Conservation (phyloP, 345 rosid species). For the Turnera subulata region DNA sequence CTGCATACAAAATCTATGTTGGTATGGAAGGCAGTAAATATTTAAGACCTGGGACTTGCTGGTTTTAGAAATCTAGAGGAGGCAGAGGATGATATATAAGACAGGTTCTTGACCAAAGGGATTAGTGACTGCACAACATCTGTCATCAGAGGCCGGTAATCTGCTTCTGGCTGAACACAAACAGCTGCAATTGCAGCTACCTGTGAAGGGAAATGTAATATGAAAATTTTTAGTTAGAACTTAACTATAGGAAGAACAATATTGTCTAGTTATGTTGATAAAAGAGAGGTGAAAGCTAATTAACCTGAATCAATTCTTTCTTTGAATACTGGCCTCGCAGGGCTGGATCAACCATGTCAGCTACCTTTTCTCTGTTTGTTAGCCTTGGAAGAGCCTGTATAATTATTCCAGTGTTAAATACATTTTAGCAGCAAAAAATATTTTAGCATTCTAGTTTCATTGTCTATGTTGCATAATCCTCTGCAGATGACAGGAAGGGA, state of each 20-base stretch:
- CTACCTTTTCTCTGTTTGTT: slow-evolving; percentile 60
- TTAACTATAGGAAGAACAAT: no score
- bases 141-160: slow-evolving; percentile 86
- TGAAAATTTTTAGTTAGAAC: no score
- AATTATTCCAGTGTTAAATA: no score
- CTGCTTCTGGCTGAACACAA: slow-evolving; percentile 89
- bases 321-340: slow-evolving; percentile 57
- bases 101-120: slow-evolving; percentile 63
- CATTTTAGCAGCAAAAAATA: background rate
- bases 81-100: slow-evolving; percentile 28
- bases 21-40: background rate
- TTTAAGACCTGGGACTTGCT: slow-evolving; percentile 27
- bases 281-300: slow-evolving; percentile 11
- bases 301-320: slow-evolving; percentile 82
- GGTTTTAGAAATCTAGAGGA: slow-evolving; percentile 37
- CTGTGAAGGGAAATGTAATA: slow-evolving; percentile 25
- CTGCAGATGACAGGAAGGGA: background rate
- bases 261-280: background rate
- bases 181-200: slow-evolving; percentile 92
- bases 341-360: slow-evolving; percentile 80
- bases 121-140: slow-evolving; percentile 90
- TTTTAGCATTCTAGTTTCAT: background rate
- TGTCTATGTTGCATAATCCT: no score
- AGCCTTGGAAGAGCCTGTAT: slow-evolving; percentile 81
- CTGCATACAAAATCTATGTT: background rate